Base-by-base conservation (phyloP, 2,329 filamentous ascomycete species). In the Aspergillus arachidicola region DNA sequence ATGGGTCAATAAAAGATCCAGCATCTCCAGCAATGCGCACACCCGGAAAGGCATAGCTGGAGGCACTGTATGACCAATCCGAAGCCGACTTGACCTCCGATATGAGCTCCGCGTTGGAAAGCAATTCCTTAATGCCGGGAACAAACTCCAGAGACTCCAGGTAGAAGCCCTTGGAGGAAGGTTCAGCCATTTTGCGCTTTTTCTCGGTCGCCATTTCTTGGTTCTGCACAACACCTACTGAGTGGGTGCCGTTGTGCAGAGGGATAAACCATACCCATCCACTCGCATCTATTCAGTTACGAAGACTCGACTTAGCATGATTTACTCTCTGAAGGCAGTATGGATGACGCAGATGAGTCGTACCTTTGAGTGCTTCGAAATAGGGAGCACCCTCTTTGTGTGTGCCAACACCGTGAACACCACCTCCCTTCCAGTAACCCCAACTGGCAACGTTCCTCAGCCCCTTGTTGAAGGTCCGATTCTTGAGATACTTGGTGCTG, bases 181-280 rank as follows among this genome's bases (percentile, higher is more conserved):
- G 58, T 4, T 19, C 21, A 3, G n/a, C 36, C 23, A 28, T 53
- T 10, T 53, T 46, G n/a, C 60, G 65, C 46, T 68, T 69, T 48
- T 46, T 56, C 2, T 62, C 64, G 6, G 48, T 58, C 11, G 43
- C 34, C 9, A 55, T 59, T 5, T 45, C 55, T 21, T 67, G 67
- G 30, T 64, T 32, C 34, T 30, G 23, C 2, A 61, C 60, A 7
- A 64, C 30, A 12, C 63, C 63, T 3, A 64, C 59, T 6, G 63
- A 64, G 28, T 30, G 38, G 5, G 59, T 83, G 14, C 77, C 80
- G 64, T 85, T 73, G 70, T 85, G 82, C 1, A 85, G 70, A 0
- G 83, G 83, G 58, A 86, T 85, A 58, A 75, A 74, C 82, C 83
- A 86, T 19, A 63, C 71, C 83, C 83, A 85, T n/a, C 83, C 83